A percentile compares a stretch with the other conserved stretches of the same genome.
Conservation (phyloP, 495 filamentous ascomycete species). For the Hypomontagnella monticulosa region DNA sequence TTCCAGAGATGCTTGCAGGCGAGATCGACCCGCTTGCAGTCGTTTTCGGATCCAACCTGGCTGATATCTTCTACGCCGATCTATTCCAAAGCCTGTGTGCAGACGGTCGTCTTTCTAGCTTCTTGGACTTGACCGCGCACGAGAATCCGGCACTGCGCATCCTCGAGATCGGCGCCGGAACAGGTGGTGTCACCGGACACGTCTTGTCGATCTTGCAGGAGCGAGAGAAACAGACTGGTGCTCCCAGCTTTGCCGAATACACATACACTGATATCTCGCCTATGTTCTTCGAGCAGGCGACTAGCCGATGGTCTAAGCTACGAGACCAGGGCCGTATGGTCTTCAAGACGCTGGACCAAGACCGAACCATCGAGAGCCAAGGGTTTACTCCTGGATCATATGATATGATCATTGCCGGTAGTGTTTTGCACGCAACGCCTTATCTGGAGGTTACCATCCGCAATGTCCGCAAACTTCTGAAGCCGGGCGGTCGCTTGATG, state of each 20-base stretch:
- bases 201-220: conserved; percentile 27
- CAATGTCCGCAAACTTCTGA: conserved; percentile 53
- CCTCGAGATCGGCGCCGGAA: conserved; percentile 57
- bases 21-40: conserved; percentile 13
- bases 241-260: conserved; percentile 47
- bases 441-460: conserved; percentile 47
- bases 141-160: conserved; percentile 31
- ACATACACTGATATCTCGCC: conserved; percentile 56
- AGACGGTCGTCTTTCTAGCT: conserved; percentile 2
- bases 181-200: conserved; percentile 43
- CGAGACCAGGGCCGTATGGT: conserved; percentile 6
- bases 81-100: conserved; percentile 14
- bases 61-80: conserved; percentile 12
- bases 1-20: conserved; percentile 4
- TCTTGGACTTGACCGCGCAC: conserved; percentile 7
- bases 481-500: conserved; percentile 60
- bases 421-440: conserved; percentile 57
- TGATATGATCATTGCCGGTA: conserved; percentile 56
- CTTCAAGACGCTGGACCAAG: conserved; percentile 55
- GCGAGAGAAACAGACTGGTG: conserved; percentile 18
- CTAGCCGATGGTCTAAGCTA: conserved; percentile 7
- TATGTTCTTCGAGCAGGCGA: conserved; percentile 46
- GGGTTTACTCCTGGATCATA: conserved; percentile 53
- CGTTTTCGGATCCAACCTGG: conserved; percentile 6
- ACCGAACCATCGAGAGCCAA: conserved; percentile 50